Evolutionary conservation across 1,284 basidiomycete genomes (phyloP).

Genomic region (Malassezia cuniculi): DNA sequence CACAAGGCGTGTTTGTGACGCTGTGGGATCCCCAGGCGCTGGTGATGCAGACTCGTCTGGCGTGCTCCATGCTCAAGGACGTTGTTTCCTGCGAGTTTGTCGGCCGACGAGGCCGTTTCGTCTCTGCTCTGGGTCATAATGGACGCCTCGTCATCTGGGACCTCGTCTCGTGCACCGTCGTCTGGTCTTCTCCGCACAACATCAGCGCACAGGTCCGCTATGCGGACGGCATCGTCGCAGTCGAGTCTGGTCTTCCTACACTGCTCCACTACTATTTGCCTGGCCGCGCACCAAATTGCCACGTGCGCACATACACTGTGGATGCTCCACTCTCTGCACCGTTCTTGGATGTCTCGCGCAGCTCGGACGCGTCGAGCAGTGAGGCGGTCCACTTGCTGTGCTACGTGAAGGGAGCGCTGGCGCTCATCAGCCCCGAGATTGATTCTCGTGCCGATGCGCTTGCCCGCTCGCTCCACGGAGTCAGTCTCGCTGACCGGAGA

Average conservation of each 20-base stretch:
- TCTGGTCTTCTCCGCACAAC: constrained; percentile 3
- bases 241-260: too few relatives aligned
- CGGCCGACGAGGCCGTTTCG: constrained; percentile 23
- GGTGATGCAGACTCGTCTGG: constrained; percentile 55
- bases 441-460: constrained; percentile 14
- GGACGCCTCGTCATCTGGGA: constrained; percentile 29
- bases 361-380: too few relatives aligned
- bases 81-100: constrained; percentile 17
- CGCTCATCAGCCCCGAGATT: constrained; percentile 14
- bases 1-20: constrained; percentile 58
- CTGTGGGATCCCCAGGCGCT: constrained; percentile 66
- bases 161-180: constrained; percentile 26
- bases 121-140: constrained; percentile 17
- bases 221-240: constrained; percentile 5
- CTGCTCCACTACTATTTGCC: constrained; percentile 8
- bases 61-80: constrained; percentile 21
- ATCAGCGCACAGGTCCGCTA: constrained; percentile 10
- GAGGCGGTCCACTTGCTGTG: constrained; percentile 7
- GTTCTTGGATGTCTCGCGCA: constrained; percentile 13
- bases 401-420: constrained; percentile 21
- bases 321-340: constrained; percentile 1
- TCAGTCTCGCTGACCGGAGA: constrained; percentile 47
- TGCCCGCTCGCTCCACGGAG: constrained; percentile 17
- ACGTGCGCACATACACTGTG: not conserved
- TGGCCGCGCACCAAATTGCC: not conserved